Base-by-base conservation (phyloP, 257 asterid species). In the Solanum verrucosum region DNA sequence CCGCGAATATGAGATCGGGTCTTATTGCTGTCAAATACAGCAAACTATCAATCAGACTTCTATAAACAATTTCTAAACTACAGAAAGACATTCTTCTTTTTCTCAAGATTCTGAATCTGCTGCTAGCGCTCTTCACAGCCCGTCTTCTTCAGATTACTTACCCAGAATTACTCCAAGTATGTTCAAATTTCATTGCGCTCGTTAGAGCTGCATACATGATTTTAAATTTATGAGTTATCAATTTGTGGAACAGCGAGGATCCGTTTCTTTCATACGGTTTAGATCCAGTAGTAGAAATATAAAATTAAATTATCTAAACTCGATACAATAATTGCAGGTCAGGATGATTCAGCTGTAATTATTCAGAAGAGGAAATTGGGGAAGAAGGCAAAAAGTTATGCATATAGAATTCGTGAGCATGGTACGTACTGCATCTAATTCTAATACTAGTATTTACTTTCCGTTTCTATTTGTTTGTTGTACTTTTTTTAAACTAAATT, bases 371-470 rank as follows among this genome's bases (percentile, higher is more conserved):
- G 81, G 88, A 92, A 91, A 78, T 89, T 88, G 38, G 91, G 88
- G 29, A 91, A 89, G 87, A 94, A 93, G 84, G 93, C 91, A 27
- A 88, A 89, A 67, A 91, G 93, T 86, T 96, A 94, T 85, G 95
- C 92, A 18, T 92, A 88, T 71, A 92, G 99, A 91, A 90, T 96
- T 77, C 94, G 94, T 4, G 96, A 95, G 85, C 99, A 96, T 60
- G 98, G 98, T 95, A 88, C n/a, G 83, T 7, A 33, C 44, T 38
- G 4, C 9, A 6, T 65, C 42, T 71, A 11, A 34, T 60, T 38
- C 25, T 11, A 6, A 18, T 67, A 44, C 52, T 44, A 44, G 52
- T 46, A 18, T 56, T 56, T 18, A 20, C 65, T 56, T 56, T 56
- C 25, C 11, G 2, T 56, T 52, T 23, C 44, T 0, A 38, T 38